Conservation (phyloP, 2,329 filamentous ascomycete species). For the Penicillium sp. region DNA sequence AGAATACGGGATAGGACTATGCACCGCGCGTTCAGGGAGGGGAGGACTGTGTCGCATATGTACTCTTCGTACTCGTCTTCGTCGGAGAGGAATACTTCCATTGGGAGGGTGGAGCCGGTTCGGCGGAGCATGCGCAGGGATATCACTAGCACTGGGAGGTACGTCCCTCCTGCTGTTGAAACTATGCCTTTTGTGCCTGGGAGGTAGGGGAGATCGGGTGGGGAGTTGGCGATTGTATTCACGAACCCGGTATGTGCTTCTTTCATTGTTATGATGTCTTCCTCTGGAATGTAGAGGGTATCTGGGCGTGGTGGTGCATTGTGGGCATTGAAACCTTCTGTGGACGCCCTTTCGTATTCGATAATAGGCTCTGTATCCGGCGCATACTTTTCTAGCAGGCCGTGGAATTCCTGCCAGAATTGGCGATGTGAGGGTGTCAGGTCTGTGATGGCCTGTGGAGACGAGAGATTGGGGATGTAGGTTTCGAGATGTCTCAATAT, state of each 20-base stretch:
- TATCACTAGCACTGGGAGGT: conserved; percentile 44
- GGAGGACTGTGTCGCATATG: conserved; percentile 44
- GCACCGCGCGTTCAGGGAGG: conserved; percentile 42
- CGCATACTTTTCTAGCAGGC: conserved; percentile 28
- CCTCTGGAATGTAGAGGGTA: conserved; percentile 25
- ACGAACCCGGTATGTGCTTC: conserved; percentile 36
- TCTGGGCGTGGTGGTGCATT: conserved; percentile 29
- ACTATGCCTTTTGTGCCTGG: conserved; percentile 43
- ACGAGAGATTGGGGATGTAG: neutral
- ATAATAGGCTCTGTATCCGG: conserved; percentile 29
- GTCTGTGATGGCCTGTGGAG: neutral
- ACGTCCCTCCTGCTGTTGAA: conserved; percentile 44
- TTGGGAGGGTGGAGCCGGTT: conserved; percentile 42
- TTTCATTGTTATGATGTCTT: conserved; percentile 32
- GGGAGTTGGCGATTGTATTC: conserved; percentile 23
- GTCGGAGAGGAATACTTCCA: conserved; percentile 46
- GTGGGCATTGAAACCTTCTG: conserved; percentile 26
- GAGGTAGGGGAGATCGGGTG: conserved; percentile 32
- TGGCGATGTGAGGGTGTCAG: conserved; percentile 10
- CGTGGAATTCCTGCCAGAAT: conserved; percentile 36
- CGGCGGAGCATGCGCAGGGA: conserved; percentile 46
- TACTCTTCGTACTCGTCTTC: conserved; percentile 41
- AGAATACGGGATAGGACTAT: conserved; percentile 46
- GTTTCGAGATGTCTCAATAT: neutral
- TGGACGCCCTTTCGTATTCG: conserved; percentile 24